phyloP scores from a whole-genome alignment of 164 flowering plant genomes.

The Magnolia kwangsiensis region DNA sequence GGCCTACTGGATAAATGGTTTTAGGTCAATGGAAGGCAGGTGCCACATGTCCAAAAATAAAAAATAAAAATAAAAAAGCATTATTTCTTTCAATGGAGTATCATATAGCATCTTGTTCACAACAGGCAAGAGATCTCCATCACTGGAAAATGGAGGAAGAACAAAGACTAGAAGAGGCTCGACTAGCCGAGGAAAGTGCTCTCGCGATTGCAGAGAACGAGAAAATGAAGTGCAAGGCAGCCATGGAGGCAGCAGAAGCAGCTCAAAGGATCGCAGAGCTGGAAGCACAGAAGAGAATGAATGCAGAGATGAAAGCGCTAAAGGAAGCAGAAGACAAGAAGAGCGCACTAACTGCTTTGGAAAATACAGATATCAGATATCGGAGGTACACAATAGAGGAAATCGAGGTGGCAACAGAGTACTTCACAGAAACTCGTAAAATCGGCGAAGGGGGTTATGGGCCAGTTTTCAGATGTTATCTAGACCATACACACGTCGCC shows the following conservation, averaged over 20 bases:
- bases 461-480: slow-evolving; percentile 54
- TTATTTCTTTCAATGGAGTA: neutral
- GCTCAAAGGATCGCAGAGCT: slow-evolving; percentile 63
- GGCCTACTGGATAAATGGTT: too few species aligned
- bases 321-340: slow-evolving; percentile 58
- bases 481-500: slow-evolving; percentile 74
- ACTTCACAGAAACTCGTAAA: slow-evolving; percentile 41
- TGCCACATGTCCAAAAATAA: too few species aligned
- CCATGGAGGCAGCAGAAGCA: slow-evolving; percentile 76
- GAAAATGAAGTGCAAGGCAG: slow-evolving; percentile 61
- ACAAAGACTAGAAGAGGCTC: slow-evolving; percentile 55
- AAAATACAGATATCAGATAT: slow-evolving; percentile 40
- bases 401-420: slow-evolving; percentile 60
- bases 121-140: slow-evolving; percentile 72
- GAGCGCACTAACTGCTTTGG: slow-evolving; percentile 28
- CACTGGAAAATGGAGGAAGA: slow-evolving; percentile 82
- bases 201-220: slow-evolving; percentile 57
- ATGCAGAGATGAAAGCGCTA: slow-evolving; percentile 57
- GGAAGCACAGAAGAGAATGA: slow-evolving; percentile 65
- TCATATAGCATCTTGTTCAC: neutral
- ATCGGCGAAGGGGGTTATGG: slow-evolving; percentile 90
- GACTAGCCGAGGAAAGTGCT: slow-evolving; percentile 66
- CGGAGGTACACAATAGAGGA: slow-evolving; percentile 67
- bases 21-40: too few species aligned
- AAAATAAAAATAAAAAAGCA: too few species aligned